Evolutionary conservation across 2,329 filamentous ascomycete genomes (phyloP), one percentile per base, ranked within the genome.

Genomic region (Chrysosporium keratinophilum): DNA sequence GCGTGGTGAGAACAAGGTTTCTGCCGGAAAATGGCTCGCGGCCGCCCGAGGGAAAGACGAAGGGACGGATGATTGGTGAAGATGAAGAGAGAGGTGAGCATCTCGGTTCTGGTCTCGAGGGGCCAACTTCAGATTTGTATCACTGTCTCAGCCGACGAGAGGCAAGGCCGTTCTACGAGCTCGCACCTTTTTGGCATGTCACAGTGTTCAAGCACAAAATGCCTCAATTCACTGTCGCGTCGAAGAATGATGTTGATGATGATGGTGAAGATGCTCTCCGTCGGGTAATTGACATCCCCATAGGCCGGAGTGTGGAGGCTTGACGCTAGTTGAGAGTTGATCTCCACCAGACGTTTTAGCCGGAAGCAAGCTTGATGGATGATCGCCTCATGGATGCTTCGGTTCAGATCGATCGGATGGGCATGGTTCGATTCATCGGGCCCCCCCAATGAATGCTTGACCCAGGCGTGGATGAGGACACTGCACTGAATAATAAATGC

Each of bases 311-410:
- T 28, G 23, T 28, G n/a, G 35, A n/a, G 10, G n/a, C 35, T 37
- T 12, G 11, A 12, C 35, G 35, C 35, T n/a, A n/a, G 35, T 12
- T n/a, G 10, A 12, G n/a, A 42, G 17, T 42, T 47, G 17, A 47
- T 47, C 44, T 47, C 44, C 44, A 47, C 44, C 9, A 35, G 35
- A 35, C 44, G 19, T 19, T 35, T 35, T 35, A 47, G 33, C n/a
- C 20, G 37, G 45, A 39, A 39, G 45, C 45, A 48, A 39, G 34
- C 17, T n/a, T 39, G 17, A 12, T 37, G 11, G 33, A 31, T 48
- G 45, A 48, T 48, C 45, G 45, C 33, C 45, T 48, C 45, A 48
- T 48, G 45, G 45, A 39, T 48, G 20, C 17, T 5, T 39, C n/a
- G 45, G 33, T 48, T 37, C 45, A 39, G 34, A 39, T 48, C 44